phyloP scores from a whole-genome alignment of 2,329 filamentous ascomycete species.

The Hortaea werneckii region DNA sequence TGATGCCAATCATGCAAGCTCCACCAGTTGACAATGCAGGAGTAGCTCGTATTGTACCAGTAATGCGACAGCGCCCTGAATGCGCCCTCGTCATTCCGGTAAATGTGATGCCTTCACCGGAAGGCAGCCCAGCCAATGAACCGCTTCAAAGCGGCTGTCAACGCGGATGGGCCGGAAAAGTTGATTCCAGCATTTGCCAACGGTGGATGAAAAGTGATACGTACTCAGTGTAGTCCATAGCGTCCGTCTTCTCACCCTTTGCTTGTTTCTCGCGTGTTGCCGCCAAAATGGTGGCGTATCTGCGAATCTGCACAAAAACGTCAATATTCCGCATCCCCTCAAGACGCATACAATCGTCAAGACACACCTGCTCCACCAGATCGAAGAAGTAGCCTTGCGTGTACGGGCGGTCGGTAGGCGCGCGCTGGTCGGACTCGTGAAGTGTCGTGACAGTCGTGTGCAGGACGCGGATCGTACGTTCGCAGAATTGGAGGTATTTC shows the following conservation, averaged over 20 bases:
- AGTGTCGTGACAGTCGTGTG: slow-evolving; percentile 81
- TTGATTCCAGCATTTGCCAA: no score
- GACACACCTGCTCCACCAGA: slow-evolving; percentile 65
- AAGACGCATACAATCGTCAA: slow-evolving; percentile 6
- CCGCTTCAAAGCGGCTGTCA: slow-evolving; percentile 3
- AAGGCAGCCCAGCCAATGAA: not conserved
- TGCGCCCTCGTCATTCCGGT: no score
- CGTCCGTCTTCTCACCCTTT: slow-evolving; percentile 42
- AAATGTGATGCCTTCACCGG: not conserved
- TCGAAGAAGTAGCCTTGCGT: slow-evolving; percentile 96
- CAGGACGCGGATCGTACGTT: slow-evolving; percentile 80
- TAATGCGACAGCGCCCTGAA: not conserved
- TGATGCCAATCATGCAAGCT: slow-evolving; percentile 2
- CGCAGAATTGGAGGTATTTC: slow-evolving; percentile 79
- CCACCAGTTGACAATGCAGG: slow-evolving; percentile 1
- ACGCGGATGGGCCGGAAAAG: no score
- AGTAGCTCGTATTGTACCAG: not conserved
- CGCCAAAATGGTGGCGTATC: slow-evolving; percentile 77
- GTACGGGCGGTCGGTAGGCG: slow-evolving; percentile 79
- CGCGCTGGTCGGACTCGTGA: slow-evolving; percentile 74
- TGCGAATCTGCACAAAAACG: slow-evolving; percentile 47
- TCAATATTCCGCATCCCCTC: slow-evolving; percentile 13
- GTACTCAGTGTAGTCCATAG: slow-evolving; percentile 43
- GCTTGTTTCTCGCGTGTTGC: slow-evolving; percentile 59
- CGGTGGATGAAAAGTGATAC: no score